Evolutionary conservation across 1,139 yeast species (phyloP).

Genomic region (Torulaspora globosa): DNA sequence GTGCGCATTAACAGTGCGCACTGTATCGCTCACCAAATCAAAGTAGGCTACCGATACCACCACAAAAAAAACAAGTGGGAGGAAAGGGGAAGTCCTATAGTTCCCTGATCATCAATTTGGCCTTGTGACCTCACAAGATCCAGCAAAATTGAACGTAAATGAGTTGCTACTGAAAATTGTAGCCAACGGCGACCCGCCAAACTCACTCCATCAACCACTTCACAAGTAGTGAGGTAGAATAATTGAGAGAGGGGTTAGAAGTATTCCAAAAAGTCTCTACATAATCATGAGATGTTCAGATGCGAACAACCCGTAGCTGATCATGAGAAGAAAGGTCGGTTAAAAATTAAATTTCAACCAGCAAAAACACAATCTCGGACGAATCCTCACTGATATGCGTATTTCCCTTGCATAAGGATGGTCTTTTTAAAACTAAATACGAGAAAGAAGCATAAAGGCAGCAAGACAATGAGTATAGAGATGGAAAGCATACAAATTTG

Average conservation of each 20-base stretch:
- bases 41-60: no score
- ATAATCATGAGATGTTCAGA: constrained; percentile 42
- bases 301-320: constrained; percentile 37
- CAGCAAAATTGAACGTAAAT: constrained; percentile 1
- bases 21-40: no score
- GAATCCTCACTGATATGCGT: constrained; percentile 99
- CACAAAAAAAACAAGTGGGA: no score
- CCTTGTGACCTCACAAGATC: constrained; percentile 7
- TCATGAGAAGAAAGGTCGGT: constrained; percentile 88
- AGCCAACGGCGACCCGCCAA: neutral
- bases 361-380: constrained; percentile 99
- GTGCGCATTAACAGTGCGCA: no score
- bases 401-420: constrained; percentile 99
- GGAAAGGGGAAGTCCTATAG: no score
- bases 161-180: neutral
- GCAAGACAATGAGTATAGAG: no score
- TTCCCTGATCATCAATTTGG: constrained; percentile 1
- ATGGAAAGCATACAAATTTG: no score
- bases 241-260: constrained; percentile 4
- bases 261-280: constrained; percentile 45
- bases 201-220: neutral
- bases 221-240: neutral
- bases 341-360: constrained; percentile 95
- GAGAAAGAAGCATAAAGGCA: neutral
- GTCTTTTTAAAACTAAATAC: constrained; percentile 16